phyloP scores from a whole-genome alignment of 2,329 filamentous ascomycete genomes.

The Phoma herbarum region DNA sequence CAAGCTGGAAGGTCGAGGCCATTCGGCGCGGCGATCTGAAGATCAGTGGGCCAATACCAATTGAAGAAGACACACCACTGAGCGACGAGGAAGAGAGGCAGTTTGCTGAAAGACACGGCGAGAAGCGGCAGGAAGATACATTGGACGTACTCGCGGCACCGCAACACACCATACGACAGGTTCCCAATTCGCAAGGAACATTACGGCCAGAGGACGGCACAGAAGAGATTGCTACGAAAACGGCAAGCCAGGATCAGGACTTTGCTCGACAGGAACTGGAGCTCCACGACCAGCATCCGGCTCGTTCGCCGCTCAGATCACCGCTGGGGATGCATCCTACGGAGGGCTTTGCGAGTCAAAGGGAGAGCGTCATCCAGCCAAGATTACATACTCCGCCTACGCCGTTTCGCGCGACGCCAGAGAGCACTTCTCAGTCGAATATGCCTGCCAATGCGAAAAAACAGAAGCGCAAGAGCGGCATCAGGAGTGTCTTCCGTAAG shows the following conservation, averaged over 20 bases:
- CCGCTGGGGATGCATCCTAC: constrained; percentile 36
- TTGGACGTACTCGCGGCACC: constrained; percentile 28
- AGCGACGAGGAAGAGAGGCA: constrained; percentile 48
- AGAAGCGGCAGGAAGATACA: constrained; percentile 22
- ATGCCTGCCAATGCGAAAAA: constrained; percentile 35
- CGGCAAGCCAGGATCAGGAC: constrained; percentile 15
- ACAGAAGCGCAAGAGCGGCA: constrained; percentile 49
- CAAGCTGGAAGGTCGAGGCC: constrained; percentile 52
- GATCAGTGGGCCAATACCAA: constrained; percentile 52
- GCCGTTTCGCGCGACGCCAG: constrained; percentile 41
- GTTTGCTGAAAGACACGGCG: constrained; percentile 37
- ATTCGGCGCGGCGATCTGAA: constrained; percentile 51
- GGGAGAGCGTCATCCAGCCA: constrained; percentile 37
- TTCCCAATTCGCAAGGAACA: constrained; percentile 15
- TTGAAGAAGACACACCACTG: constrained; percentile 47
- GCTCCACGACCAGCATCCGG: constrained; percentile 28
- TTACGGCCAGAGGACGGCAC: constrained; percentile 20
- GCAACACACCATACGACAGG: constrained; percentile 23
- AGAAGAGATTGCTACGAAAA: constrained; percentile 19
- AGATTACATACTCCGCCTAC: constrained; percentile 38
- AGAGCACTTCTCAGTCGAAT: constrained; percentile 31
- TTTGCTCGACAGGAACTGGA: constrained; percentile 20
- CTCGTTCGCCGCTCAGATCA: constrained; percentile 24
- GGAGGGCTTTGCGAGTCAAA: constrained; percentile 31
- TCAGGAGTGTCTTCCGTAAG: constrained; percentile 49